phyloP scores from a whole-genome alignment of 345 rosid genomes.

The Eucalyptus regnans region DNA sequence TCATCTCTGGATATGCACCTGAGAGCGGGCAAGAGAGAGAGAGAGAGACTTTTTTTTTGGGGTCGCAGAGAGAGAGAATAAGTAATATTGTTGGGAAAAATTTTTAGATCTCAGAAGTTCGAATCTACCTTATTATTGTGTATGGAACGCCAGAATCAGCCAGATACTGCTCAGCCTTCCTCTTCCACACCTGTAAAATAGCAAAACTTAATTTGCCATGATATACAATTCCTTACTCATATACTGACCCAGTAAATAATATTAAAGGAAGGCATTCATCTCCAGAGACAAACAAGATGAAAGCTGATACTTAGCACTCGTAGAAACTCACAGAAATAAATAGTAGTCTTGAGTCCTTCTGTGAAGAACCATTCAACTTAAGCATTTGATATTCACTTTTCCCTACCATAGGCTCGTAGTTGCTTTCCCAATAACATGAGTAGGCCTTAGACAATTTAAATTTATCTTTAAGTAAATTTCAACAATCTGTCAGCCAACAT shows the following conservation, averaged over 20 bases:
- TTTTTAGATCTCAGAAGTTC: background rate
- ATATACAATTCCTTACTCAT: background rate
- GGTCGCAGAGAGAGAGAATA: background rate
- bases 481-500: background rate
- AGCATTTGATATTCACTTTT: background rate
- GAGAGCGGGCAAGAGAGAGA: background rate
- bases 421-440: background rate
- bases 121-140: slow-evolving; percentile 76
- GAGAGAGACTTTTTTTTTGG: background rate
- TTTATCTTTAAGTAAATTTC: background rate
- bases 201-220: background rate
- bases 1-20: background rate
- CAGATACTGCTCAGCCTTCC: slow-evolving; percentile 99
- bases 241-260: background rate
- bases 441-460: background rate
- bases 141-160: slow-evolving; percentile 87
- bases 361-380: background rate
- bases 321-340: background rate
- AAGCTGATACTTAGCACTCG: background rate
- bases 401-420: background rate
- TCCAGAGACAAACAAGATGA: background rate
- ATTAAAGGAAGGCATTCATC: background rate
- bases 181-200: slow-evolving; percentile 71
- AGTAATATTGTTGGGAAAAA: background rate
- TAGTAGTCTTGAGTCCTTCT: background rate